Evolutionary conservation across 2,329 filamentous ascomycete species (phyloP).

Genomic region (Tolypocladium pustulatum): DNA sequence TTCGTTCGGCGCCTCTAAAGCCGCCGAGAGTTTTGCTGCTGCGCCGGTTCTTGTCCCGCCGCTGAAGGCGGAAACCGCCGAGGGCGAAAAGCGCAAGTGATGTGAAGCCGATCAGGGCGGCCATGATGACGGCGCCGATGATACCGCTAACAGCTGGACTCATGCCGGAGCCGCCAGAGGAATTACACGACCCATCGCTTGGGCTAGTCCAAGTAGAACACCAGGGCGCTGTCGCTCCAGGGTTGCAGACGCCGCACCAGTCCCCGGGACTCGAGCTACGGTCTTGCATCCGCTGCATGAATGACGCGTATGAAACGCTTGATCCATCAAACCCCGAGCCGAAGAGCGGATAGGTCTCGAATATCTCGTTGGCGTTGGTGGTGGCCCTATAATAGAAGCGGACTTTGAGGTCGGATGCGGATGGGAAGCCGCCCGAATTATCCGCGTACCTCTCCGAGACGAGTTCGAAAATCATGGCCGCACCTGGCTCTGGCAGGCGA

Average conservation of each 20-base stretch:
- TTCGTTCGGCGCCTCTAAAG: slow-evolving; percentile 35
- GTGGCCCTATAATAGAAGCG: slow-evolving; percentile 47
- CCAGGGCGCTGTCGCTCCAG: slow-evolving; percentile 21
- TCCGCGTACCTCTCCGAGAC: slow-evolving; percentile 16
- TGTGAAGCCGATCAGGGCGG: slow-evolving; percentile 23
- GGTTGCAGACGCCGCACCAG: slow-evolving; percentile 35
- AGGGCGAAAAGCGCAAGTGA: slow-evolving; percentile 20
- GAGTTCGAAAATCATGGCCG: slow-evolving; percentile 65
- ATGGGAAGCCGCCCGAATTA: slow-evolving; percentile 12
- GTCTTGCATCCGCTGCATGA: slow-evolving; percentile 23
- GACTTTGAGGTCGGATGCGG: slow-evolving; percentile 32
- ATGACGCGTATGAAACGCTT: slow-evolving; percentile 27
- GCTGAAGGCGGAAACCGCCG: slow-evolving; percentile 21
- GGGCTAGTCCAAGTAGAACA: slow-evolving; percentile 15
- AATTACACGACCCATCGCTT: no score
- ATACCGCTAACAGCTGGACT: slow-evolving; percentile 31
- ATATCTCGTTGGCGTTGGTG: slow-evolving; percentile 22
- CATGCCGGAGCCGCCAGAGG: slow-evolving; percentile 6
- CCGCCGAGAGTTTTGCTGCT: slow-evolving; percentile 18
- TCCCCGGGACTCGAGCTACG: slow-evolving; percentile 21
- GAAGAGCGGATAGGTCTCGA: slow-evolving; percentile 31
- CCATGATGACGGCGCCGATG: slow-evolving; percentile 32
- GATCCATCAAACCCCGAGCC: slow-evolving; percentile 19
- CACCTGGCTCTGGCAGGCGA: slow-evolving; percentile 55
- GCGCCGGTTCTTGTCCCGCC: slow-evolving; percentile 5